Evolutionary conservation across 345 rosid species (phyloP), one percentile per base, ranked within the genome.

Genomic region (Lepidium aucheri): DNA sequence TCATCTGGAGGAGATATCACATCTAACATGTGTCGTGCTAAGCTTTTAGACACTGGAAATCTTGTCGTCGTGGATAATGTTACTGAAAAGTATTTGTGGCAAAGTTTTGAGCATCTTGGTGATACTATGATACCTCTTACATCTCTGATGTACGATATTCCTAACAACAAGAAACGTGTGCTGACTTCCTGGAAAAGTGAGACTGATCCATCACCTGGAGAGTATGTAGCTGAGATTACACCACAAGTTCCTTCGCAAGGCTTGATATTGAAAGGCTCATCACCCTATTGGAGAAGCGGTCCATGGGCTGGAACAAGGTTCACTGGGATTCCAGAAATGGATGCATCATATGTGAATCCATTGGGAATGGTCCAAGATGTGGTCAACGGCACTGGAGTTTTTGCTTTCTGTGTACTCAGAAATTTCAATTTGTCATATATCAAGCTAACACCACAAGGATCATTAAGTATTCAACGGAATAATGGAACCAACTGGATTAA

Each of bases 321-420:
- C 46, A 67, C 73, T n/a, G 74, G 77, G 28, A 60, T 74, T 68
- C 78, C 78, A 62, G 74, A 68, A 60, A 74, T 74, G 74, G 69
- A 67, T 68, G 68, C 30, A 63, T 20, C 73, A 4, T 74, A 60
- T 40, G 6, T 47, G 14, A 74, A 63, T 49, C 74, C 74, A 49
- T 49, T 74, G n/a, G 60, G 69, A 26, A 45, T 74, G 59, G 65
- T 45, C 4, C 74, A 74, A 68, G 78, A 68, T 68, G 53, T 7
- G 34, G 60, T 39, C 17, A 68, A 55, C 9, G 74, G 69, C 42
- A 54, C 78, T n/a, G 78, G 73, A 62, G 57, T 53, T 68, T 74
- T 67, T 1, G 54, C 68, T 0, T 74, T 53, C 44, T 60, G 63
- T 53, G 65, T 40, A 61, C 39, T 64, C 34, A 62, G 73, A 46